Conservation (phyloP, 2,329 filamentous ascomycete species). For the Acrodontium crateriforme region DNA sequence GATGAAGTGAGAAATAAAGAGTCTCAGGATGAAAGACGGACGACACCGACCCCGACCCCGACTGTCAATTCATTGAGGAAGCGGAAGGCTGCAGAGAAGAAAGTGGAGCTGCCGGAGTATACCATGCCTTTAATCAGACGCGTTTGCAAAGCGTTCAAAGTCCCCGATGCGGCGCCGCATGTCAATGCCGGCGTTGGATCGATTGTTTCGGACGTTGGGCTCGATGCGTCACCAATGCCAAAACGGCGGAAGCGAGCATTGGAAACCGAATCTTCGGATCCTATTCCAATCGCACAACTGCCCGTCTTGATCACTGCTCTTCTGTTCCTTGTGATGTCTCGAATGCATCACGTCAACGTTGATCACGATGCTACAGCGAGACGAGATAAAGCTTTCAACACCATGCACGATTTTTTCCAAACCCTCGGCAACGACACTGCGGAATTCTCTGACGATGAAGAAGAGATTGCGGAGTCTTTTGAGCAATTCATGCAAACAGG, state of each 20-base stretch:
- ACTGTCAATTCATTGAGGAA: no score
- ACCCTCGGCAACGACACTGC: not conserved
- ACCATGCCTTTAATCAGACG: not conserved
- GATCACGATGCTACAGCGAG: not conserved
- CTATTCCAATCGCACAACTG: not conserved
- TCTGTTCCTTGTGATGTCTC: not conserved
- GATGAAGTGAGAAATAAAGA: not conserved
- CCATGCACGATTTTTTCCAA: not conserved
- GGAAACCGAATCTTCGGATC: not conserved
- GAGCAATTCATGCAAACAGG: not conserved
- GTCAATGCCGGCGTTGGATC: not conserved
- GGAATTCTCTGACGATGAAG: not conserved
- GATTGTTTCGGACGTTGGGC: not conserved
- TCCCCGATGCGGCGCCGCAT: not conserved
- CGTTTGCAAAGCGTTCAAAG: not conserved
- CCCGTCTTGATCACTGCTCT: not conserved
- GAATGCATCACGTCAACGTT: not conserved
- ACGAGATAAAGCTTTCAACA: not conserved
- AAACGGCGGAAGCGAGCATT: not conserved
- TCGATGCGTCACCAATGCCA: no score
- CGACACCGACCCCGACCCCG: not conserved
- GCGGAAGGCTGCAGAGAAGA: conserved; percentile 1
- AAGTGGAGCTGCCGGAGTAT: not conserved
- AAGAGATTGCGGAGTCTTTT: not conserved
- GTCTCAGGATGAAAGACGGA: no score